Evolutionary conservation across 129 eudicot species (phyloP).

Genomic region (sunflower (Helianthus annuus)): HanXRQr2.0-SUNRISE NC_035436.2:177002195-177002694

Average conservation of each 20-base stretch:
- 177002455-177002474: slow-evolving; percentile 85
- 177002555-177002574: slow-evolving; percentile 94
- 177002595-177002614: slow-evolving; percentile 40
- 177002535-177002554: slow-evolving; percentile 70
- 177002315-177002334: background rate
- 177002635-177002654: background rate
- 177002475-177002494: slow-evolving; percentile 68
- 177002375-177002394: slow-evolving; percentile 67
- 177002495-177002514: slow-evolving; percentile 89
- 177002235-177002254: slow-evolving; percentile 90
- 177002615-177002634: slow-evolving; percentile 16
- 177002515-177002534: slow-evolving; percentile 77
- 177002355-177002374: slow-evolving; percentile 62
- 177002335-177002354: slow-evolving; percentile 45
- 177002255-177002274: slow-evolving; percentile 84
- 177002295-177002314: background rate
- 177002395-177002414: slow-evolving; percentile 83
- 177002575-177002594: slow-evolving; percentile 61
- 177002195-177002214: slow-evolving; percentile 97
- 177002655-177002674: too few relatives aligned
- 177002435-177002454: slow-evolving; percentile 69
- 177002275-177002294: slow-evolving; percentile 34
- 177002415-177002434: slow-evolving; percentile 86
- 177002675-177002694: too few relatives aligned
- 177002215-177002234: slow-evolving; percentile 80